Conservation (phyloP, 106 monocot species). For the Dioscorea zingiberensis region DNA sequence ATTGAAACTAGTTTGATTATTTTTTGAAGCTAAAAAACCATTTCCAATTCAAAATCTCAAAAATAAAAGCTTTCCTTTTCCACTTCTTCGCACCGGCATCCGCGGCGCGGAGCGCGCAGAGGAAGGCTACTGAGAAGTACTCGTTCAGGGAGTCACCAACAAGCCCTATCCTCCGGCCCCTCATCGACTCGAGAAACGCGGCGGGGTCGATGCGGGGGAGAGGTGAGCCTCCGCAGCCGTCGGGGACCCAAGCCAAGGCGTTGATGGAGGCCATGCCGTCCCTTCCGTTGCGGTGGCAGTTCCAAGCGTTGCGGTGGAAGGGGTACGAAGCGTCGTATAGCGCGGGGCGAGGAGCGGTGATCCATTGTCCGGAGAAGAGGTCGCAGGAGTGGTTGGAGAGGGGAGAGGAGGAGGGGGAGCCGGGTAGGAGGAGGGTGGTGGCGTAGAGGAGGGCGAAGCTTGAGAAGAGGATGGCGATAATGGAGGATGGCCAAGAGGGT, state of each 20-base stretch:
- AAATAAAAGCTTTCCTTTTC: no score
- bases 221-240: slow-evolving; percentile 21
- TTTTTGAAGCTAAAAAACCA: no score
- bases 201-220: slow-evolving; percentile 41
- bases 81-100: slow-evolving; percentile 67
- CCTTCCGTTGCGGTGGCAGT: slow-evolving; percentile 69
- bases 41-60: no score
- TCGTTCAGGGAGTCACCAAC: slow-evolving; percentile 83
- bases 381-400: slow-evolving; percentile 11
- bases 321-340: slow-evolving; percentile 64
- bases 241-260: slow-evolving; percentile 65
- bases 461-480: slow-evolving; percentile 3
- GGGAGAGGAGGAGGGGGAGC: neutral
- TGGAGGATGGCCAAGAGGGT: neutral
- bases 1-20: no score
- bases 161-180: slow-evolving; percentile 67
- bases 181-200: slow-evolving; percentile 38
- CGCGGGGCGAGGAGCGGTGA: slow-evolving; percentile 1
- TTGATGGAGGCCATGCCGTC: slow-evolving; percentile 52
- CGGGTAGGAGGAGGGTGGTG: neutral
- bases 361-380: slow-evolving; percentile 56
- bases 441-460: slow-evolving; percentile 1
- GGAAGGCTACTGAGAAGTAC: slow-evolving; percentile 76
- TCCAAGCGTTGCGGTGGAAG: slow-evolving; percentile 97
- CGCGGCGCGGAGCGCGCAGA: slow-evolving; percentile 54